A percentile compares a stretch with the other conserved stretches of the same genome.
phyloP scores from a whole-genome alignment of 345 rosid species.

The Kernera saxatilis region DNA sequence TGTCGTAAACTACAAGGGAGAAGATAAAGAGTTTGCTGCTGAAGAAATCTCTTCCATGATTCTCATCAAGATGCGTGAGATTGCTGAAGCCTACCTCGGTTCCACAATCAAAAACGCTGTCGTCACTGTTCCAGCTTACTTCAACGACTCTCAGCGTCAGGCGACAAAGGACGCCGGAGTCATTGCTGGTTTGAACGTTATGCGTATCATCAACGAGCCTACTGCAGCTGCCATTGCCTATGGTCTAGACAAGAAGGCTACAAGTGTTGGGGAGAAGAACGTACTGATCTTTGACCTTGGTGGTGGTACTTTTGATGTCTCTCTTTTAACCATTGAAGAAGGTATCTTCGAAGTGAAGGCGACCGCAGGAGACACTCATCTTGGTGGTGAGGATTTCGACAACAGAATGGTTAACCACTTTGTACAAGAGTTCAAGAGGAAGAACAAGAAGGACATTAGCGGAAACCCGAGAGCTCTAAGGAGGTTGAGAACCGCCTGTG shows the following conservation, averaged over 20 bases:
- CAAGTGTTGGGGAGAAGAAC: slow-evolving; percentile 63
- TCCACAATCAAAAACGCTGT: slow-evolving; percentile 52
- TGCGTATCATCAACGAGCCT: slow-evolving; percentile 75
- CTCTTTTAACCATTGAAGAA: slow-evolving; percentile 60
- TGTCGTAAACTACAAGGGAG: slow-evolving; percentile 51
- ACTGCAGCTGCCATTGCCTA: slow-evolving; percentile 82
- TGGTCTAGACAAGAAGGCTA: slow-evolving; percentile 69
- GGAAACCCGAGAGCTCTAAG: slow-evolving; percentile 65
- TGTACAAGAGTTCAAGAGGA: slow-evolving; percentile 69
- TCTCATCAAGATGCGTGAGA: slow-evolving; percentile 74
- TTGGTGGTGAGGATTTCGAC: slow-evolving; percentile 72
- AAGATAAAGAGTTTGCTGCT: slow-evolving; percentile 61
- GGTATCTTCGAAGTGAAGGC: slow-evolving; percentile 76
- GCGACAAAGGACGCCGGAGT: slow-evolving; percentile 72
- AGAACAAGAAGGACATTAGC: slow-evolving; percentile 63
- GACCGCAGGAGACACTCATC: slow-evolving; percentile 75
- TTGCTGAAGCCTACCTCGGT: slow-evolving; percentile 70
- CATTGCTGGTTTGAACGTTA: slow-evolving; percentile 64
- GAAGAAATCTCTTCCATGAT: slow-evolving; percentile 81
- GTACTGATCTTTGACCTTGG: slow-evolving; percentile 64
- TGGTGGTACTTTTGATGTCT: slow-evolving; percentile 76
- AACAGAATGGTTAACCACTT: slow-evolving; percentile 71
- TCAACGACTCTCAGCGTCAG: slow-evolving; percentile 68
- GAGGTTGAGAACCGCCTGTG: slow-evolving; percentile 68
- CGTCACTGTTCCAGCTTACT: slow-evolving; percentile 70